Percentiles rank a stretch among this genome's conserved stretches.
These are phyloP conservation scores for Actinomortierella ambigua DNA, from an alignment of 371 early-diverging fungal species.

Conservation along the genomic window DNA sequence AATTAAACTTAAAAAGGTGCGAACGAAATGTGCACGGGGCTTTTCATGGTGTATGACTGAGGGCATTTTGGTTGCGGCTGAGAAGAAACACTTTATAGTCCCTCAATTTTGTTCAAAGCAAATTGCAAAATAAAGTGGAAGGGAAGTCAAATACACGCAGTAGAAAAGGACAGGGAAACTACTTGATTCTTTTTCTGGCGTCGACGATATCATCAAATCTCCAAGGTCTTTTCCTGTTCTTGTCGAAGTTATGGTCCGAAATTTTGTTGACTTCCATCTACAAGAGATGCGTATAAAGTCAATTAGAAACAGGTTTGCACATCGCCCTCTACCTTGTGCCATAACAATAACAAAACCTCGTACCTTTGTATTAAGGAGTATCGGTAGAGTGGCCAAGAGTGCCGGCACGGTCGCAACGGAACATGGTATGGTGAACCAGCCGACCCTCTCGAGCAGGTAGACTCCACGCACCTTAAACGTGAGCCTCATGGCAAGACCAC, in stretches of 20 bases:
- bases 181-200: constrained; percentile 5
- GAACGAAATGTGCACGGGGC: too few species aligned
- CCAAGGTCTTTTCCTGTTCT: constrained; percentile 3
- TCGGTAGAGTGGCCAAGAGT: constrained; percentile 17
- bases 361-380: constrained; percentile 15
- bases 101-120: too few species aligned
- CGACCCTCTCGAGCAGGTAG: constrained; percentile 12
- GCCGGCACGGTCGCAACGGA: constrained; percentile 11
- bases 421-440: constrained; percentile 10
- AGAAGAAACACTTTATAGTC: too few species aligned
- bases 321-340: neutral
- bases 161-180: too few species aligned
- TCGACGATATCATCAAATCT: neutral
- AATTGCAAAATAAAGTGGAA: too few species aligned
- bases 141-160: too few species aligned
- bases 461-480: constrained; percentile 12
- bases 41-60: too few species aligned
- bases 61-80: too few species aligned
- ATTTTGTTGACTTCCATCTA: neutral
- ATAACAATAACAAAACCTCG: neutral
- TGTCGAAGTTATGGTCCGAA: neutral
- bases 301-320: neutral
- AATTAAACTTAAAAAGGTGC: too few species aligned
- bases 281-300: neutral
- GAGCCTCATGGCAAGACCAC: constrained; percentile 18